Evolutionary conservation across 164 flowering plant genomes (phyloP), one percentile per base, ranked within the genome.

Genomic region (Magnolia sinica): DNA sequence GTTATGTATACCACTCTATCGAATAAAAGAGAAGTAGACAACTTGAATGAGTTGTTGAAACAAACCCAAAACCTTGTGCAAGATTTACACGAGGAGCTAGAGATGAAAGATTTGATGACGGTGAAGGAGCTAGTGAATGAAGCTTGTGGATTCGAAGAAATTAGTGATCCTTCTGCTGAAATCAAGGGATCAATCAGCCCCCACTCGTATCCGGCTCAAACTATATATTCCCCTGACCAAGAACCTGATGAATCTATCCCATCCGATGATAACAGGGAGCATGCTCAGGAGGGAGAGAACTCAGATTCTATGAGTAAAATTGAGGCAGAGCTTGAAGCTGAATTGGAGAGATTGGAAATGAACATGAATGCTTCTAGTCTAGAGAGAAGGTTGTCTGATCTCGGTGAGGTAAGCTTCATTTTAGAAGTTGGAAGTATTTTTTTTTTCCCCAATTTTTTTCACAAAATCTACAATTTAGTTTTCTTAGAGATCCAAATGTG

Each of bases 241-340:
- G 76, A 81, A 74, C 20, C 72, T 45, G 78, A 82, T 79, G 75
- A 74, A 66, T 76, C 77, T 24, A 51, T 27, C 14, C 74, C 31
- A 10, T 65, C 24, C 70, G 75, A 59, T 78, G 78, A 49, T 76
- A 37, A 77, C 77, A 86, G 79, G 27, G 72, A 31, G 10, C 29
- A 45, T 66, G 68, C 49, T 76, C 80, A 82, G 11, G 77, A 78
- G 29, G 80, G 72, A n/a, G 84, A 76, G 49, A 76, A 79, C 63
- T 83, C 87, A 52, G 91, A 84, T 49, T 81, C 85, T 55, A 83
- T 85, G 83, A 91, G 90, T 75, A 85, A 83, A 81, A 84, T 93
- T 82, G 98, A 92, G 86, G 97, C 94, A 29, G 98, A 95, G 89
- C 98, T 95, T 82, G 96, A 92, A 89, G 98, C 94, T 68, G 98